Evolutionary conservation across 2,329 filamentous ascomycete species (phyloP), one percentile per base, ranked within the genome.

Genomic region (Aspergillus eucalypticola): DNA sequence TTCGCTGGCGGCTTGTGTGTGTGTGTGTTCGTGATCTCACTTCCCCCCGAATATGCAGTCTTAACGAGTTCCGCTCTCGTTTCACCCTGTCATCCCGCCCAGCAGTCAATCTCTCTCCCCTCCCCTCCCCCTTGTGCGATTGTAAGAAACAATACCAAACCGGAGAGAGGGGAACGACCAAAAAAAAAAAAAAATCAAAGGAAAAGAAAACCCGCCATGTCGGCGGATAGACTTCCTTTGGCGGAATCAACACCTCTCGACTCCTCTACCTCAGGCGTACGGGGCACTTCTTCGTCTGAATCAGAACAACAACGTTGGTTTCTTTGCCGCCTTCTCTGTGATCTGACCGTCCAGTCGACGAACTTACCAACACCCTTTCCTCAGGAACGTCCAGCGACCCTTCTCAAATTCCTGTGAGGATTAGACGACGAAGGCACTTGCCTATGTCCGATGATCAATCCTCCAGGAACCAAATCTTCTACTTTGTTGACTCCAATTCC

Each of bases 401-500:
- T 35, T 23, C 60, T 35, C 64, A 67, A 60, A 38, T 55, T 11
- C 59, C 51, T 7, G 55, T 63, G 19, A 69, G 63, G 46, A 49
- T 69, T 11, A 68, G 68, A 64, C 63, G 67, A 54, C 68, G 73
- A 57, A 69, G 71, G 61, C 67, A 71, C 35, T 57, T 67, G 17
- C 59, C 69, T n/a, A 64, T 64, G 23, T 55, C 66, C 1, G 63
- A 67, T 15, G 64, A 66, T 10, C 62, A 64, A 41, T 53, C 65
- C 2, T 55, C 60, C 21, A 72, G 72, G 56, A 72, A 64, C 10
- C 73, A 75, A 63, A 61, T 69, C 5, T 78, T 78, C 58, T 78
- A 76, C 60, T 78, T 79, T 64, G 76, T 78, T 50, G 72, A 78
- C 54, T 71, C 70, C 7, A 72, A 69, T 55, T 77, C 76, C 3